Percentiles rank a stretch among this genome's conserved stretches.
Evolutionary conservation across 139 green algal species (phyloP).

Genomic region (Chlamydomonas sphaeroides): DNA sequence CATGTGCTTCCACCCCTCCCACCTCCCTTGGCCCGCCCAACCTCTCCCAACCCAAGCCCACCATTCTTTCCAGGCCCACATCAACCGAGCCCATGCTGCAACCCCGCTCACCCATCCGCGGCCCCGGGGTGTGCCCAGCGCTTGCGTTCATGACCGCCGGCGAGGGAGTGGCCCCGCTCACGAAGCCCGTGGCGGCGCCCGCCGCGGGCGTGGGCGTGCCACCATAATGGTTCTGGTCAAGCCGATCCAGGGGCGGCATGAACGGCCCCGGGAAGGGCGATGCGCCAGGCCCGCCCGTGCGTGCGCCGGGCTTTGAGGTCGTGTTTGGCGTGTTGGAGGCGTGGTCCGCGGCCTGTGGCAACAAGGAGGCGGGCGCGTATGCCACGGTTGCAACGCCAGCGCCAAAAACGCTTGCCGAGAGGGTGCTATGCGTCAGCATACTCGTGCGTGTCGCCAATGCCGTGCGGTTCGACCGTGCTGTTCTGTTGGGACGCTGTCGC

Average conservation of each 20-base stretch:
- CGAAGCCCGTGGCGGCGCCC: neutral
- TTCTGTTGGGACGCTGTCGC: no score
- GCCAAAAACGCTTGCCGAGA: no score
- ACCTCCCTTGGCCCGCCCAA: neutral
- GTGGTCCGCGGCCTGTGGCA: conserved; percentile 7
- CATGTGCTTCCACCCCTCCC: no score
- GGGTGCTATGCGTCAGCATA: no score
- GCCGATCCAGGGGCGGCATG: conserved; percentile 26
- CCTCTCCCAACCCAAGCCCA: no score
- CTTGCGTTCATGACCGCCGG: neutral
- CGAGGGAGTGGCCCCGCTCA: conserved; percentile 4
- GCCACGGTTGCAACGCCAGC: no score
- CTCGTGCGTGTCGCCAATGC: no score
- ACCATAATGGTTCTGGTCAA: conserved; percentile 35
- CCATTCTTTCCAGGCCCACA: no score
- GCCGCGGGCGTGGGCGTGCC: conserved; percentile 12
- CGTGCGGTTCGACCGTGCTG: no score
- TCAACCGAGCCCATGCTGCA: no score
- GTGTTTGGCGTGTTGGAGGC: neutral
- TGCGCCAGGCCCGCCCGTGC: no score
- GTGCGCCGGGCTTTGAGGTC: neutral
- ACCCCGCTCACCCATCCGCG: conserved; percentile 24
- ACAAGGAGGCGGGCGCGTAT: neutral
- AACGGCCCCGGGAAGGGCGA: neutral
- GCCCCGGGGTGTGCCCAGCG: conserved; percentile 12